phyloP scores from a whole-genome alignment of 2,329 filamentous ascomycete species.

The Penicillium sp. region DNA sequence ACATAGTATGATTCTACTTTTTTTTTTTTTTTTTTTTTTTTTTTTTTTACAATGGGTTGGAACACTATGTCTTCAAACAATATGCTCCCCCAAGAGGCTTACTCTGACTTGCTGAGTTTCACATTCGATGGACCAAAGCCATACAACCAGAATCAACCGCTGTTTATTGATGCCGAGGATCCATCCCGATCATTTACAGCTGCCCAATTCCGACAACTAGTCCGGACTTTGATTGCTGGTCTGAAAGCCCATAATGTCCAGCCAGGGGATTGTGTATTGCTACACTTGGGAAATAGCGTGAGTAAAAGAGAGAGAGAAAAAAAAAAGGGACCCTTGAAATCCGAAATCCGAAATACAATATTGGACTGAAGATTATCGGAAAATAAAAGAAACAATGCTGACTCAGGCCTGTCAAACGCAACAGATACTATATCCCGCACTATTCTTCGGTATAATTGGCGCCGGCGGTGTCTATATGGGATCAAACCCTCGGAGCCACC shows the following conservation, averaged over 20 bases:
- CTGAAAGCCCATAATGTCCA: conserved; percentile 39
- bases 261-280: conserved; percentile 43
- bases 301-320: conserved; percentile 19
- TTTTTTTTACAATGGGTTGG: background rate
- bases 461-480: conserved; percentile 51
- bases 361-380: background rate
- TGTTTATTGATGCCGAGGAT: conserved; percentile 45
- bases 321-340: too few species aligned
- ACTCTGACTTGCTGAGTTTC: conserved; percentile 44
- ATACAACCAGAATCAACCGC: conserved; percentile 38
- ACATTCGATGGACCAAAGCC: conserved; percentile 35
- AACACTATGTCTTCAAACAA: conserved; percentile 10
- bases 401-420: conserved; percentile 8
- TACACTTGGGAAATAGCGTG: conserved; percentile 44
- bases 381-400: conserved; percentile 13
- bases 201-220: conserved; percentile 33
- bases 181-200: conserved; percentile 38
- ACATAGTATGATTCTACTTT: background rate
- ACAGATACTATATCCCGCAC: conserved; percentile 40
- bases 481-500: conserved; percentile 50
- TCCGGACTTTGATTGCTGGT: conserved; percentile 42
- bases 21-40: background rate
- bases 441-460: conserved; percentile 43
- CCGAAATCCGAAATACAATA: background rate
- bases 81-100: conserved; percentile 14